Evolutionary conservation across 805 yeast species (phyloP).

Genomic region (Komagataella ulmi): DNA sequence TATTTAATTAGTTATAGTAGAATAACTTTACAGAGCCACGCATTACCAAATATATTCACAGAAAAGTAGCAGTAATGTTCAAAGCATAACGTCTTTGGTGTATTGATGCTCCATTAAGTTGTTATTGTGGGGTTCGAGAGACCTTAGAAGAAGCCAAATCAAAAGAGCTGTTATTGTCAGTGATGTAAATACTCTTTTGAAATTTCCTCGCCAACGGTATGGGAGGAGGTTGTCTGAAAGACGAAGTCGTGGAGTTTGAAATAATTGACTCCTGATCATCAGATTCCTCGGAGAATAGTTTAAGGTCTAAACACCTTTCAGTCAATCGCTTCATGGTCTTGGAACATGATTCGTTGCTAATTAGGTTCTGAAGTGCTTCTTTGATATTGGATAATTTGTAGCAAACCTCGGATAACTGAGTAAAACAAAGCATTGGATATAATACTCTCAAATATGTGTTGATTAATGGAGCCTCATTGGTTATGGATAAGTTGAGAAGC

Average conservation of each 20-base stretch:
- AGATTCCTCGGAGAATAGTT: conserved; percentile 6
- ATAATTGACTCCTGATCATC: conserved; percentile 1
- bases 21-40: too few species aligned
- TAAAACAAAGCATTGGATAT: conserved; percentile 52
- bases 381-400: conserved; percentile 47
- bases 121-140: background rate
- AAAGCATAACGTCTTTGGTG: too few species aligned
- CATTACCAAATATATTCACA: too few species aligned
- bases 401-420: conserved; percentile 41
- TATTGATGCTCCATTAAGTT: too few species aligned
- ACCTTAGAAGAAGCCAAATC: background rate
- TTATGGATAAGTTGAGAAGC: conserved; percentile 47
- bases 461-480: conserved; percentile 41
- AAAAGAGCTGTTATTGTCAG: background rate
- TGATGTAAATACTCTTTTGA: background rate
- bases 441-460: conserved; percentile 66
- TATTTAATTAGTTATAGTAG: too few species aligned
- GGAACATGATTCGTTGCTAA: conserved; percentile 15
- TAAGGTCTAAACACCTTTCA: conserved; percentile 17
- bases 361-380: conserved; percentile 35
- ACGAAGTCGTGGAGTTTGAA: background rate
- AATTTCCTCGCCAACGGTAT: conserved; percentile 1
- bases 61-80: background rate
- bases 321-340: conserved; percentile 27
- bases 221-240: conserved; percentile 2